Evolutionary conservation across 2,329 filamentous ascomycete species (phyloP).

Genomic region (Lecanicillium sp.): DNA sequence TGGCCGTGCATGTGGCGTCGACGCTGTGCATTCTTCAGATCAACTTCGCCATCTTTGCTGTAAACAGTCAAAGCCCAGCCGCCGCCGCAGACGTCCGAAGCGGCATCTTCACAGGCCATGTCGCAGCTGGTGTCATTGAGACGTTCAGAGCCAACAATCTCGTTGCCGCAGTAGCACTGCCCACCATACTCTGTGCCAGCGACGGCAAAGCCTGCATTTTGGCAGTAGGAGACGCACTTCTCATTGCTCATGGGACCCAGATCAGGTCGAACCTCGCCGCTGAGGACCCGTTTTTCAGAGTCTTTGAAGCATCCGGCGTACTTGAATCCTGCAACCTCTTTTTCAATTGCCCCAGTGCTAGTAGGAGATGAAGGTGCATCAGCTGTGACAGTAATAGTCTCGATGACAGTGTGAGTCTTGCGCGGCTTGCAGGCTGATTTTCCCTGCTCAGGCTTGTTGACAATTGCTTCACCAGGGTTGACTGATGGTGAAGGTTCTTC

Average conservation of each 20-base stretch:
- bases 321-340: constrained; percentile 21
- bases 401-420: constrained; percentile 30
- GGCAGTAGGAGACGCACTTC: constrained; percentile 42
- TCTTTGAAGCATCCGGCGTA: constrained; percentile 39
- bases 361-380: constrained; percentile 12
- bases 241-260: constrained; percentile 34
- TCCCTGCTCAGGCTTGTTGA: constrained; percentile 10
- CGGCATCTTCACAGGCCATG: constrained; percentile 41
- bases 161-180: constrained; percentile 47
- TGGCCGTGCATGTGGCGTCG: constrained; percentile 32
- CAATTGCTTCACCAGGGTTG: constrained; percentile 9
- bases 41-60: constrained; percentile 25
- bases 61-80: constrained; percentile 37
- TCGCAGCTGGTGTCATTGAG: constrained; percentile 38
- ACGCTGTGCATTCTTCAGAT: constrained; percentile 17
- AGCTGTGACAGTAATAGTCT: constrained; percentile 38
- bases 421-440: constrained; percentile 16
- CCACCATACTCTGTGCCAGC: constrained; percentile 43
- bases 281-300: constrained; percentile 26
- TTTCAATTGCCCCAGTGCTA: constrained; percentile 6
- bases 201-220: constrained; percentile 29
- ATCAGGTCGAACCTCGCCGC: constrained; percentile 29
- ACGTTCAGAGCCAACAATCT: constrained; percentile 24
- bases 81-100: constrained; percentile 42
- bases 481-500: constrained; percentile 1